Percentiles rank a stretch among this genome's conserved stretches.
These are phyloP conservation scores for Brassica nigra DNA, from an alignment of 345 rosid species.

Conservation along the genomic window DNA sequence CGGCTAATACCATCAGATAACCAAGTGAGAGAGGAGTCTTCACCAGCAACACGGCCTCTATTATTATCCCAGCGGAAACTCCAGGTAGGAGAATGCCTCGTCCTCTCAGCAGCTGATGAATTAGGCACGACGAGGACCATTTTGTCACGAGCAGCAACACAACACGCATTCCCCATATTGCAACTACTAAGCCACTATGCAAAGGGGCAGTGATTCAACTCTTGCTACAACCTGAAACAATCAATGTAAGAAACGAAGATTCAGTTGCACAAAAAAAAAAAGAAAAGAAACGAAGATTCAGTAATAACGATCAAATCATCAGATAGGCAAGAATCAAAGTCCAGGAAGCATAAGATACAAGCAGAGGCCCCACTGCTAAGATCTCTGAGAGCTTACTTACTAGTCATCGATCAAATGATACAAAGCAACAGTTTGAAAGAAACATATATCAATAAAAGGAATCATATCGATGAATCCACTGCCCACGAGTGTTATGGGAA, in stretches of 20 bases:
- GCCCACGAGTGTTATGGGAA: conserved; percentile 34
- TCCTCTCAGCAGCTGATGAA: conserved; percentile 60
- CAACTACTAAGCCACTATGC: conserved; percentile 3
- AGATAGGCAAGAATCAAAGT: neutral
- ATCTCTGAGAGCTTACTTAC: conserved; percentile 2
- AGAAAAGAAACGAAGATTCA: conserved; percentile 10
- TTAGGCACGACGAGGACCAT: conserved; percentile 47
- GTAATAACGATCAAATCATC: neutral
- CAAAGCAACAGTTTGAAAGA: conserved; percentile 8
- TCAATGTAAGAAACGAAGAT: too few species aligned
- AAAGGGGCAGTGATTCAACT: neutral
- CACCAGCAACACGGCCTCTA: conserved; percentile 96
- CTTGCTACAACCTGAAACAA: neutral
- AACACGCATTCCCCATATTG: conserved; percentile 89
- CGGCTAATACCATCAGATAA: conserved; percentile 63
- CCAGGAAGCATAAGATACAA: neutral
- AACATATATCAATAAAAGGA: conserved; percentile 9
- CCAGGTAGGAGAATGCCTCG: conserved; percentile 89
- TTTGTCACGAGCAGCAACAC: conserved; percentile 95
- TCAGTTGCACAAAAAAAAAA: neutral
- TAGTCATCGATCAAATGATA: conserved; percentile 15
- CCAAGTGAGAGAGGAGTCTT: conserved; percentile 75
- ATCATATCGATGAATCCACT: conserved; percentile 41
- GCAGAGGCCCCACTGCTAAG: conserved; percentile 15
- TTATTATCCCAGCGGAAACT: conserved; percentile 92